Evolutionary conservation across 805 yeast species (phyloP).

Genomic region (Citeromyces matritensis): DNA sequence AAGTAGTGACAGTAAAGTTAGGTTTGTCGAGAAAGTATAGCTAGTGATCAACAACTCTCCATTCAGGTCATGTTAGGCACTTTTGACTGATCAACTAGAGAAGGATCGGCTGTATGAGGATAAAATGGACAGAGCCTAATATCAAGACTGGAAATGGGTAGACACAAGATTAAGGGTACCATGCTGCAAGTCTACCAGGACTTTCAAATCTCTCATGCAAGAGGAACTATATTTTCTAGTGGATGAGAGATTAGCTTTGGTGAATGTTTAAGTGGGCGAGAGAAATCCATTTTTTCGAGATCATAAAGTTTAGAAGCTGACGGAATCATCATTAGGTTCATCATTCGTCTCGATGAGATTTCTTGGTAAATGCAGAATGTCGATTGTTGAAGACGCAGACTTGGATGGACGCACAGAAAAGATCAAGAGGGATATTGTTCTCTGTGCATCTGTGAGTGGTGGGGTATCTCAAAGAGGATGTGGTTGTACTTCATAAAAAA

Average conservation of each 20-base stretch:
- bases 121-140: no score
- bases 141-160: conserved; percentile 69
- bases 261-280: conserved; percentile 96
- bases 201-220: conserved; percentile 52
- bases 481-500: no score
- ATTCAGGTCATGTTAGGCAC: no score
- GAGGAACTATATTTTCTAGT: conserved; percentile 82
- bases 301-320: conserved; percentile 83
- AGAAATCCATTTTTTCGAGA: conserved; percentile 82
- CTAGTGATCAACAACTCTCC: no score
- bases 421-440: conserved; percentile 92
- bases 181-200: conserved; percentile 48
- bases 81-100: no score
- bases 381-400: conserved; percentile 88
- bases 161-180: conserved; percentile 51
- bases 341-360: conserved; percentile 85
- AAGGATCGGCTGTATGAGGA: no score
- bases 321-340: conserved; percentile 94
- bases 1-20: no score
- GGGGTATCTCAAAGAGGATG: no score
- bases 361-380: conserved; percentile 88
- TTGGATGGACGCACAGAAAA: conserved; percentile 87
- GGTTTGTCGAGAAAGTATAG: no score
- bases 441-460: conserved; percentile 94
- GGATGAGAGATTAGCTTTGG: conserved; percentile 74